phyloP scores from a whole-genome alignment of 2,329 filamentous ascomycete species.

The Colletotrichum nymphaeae region DNA sequence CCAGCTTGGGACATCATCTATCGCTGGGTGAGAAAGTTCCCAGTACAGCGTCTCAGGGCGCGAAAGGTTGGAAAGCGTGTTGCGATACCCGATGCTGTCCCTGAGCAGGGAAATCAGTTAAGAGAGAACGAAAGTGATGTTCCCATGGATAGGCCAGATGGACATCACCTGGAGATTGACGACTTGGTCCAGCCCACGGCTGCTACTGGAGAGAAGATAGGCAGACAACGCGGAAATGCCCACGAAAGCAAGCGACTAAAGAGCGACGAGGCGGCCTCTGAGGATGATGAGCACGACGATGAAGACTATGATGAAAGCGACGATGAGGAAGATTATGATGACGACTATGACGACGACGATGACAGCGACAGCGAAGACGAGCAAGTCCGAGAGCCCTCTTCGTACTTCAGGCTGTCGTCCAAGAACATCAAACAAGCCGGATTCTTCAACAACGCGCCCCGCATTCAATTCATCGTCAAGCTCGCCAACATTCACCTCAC shows the following conservation, averaged over 20 bases:
- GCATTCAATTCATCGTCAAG: constrained; percentile 73
- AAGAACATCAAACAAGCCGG: constrained; percentile 41
- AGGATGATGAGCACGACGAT: constrained; percentile 37
- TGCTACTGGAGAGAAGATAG: neutral
- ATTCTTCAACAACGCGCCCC: constrained; percentile 44
- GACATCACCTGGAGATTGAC: neutral
- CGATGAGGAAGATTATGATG: constrained; percentile 35
- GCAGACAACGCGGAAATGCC: neutral
- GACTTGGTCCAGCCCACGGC: neutral
- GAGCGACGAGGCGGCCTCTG: constrained; percentile 38
- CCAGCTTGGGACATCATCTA: constrained; percentile 58
- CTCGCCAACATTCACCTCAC: constrained; percentile 70
- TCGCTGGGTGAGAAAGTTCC: constrained; percentile 39
- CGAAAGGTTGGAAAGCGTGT: neutral
- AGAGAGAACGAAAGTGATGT: neutral
- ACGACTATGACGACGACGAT: neutral
- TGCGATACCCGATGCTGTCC: neutral
- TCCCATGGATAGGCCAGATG: neutral
- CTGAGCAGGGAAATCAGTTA: neutral
- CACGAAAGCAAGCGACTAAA: neutral
- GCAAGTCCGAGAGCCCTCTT: constrained; percentile 43
- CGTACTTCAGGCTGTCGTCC: constrained; percentile 32
- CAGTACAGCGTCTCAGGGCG: neutral
- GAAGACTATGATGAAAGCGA: constrained; percentile 39
- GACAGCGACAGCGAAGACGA: constrained; percentile 34